Evolutionary conservation across 2,329 filamentous ascomycete genomes (phyloP), one percentile per base, ranked within the genome.

Genomic region (Trichoderma sp.): DNA sequence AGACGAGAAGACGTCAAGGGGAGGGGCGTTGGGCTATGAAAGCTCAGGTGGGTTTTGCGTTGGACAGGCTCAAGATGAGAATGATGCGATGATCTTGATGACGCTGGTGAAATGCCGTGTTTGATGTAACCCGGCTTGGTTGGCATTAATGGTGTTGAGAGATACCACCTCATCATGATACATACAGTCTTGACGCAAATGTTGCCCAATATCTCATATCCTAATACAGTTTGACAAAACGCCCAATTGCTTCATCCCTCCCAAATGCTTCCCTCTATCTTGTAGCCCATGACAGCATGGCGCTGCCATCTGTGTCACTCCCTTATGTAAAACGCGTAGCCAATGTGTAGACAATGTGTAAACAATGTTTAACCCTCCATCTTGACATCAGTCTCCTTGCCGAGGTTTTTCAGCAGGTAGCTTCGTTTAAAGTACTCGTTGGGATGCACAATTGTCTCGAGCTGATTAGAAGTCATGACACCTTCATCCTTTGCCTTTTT

Each of bases 351-450:
- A 7, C 2, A 35, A 14, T 41, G 24, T 16, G 41, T 9, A n/a
- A 18, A n/a, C 3, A n/a, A 45, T 45, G 16, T 38, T 62, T 62
- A 76, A 18, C 65, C 86, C 76, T 88, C 88, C 89, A 92, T 91
- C 83, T 89, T 89, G 38, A 89, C 84, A 76, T 91, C 89, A 21
- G 86, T 84, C 76, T 85, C 85, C 27, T 85, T 91, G 68, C 85
- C 92, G 31, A 97, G 84, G 82, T 97, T 94, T 87, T 95, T 98
- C 77, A 99, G 86, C 79, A 97, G 81, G 83, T 95, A 98, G 83
- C 95, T 97, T 74, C 96, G 90, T 88, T 98, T 98, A 85, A 98
- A 99, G 85, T 98, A 99, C 78, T 96, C 95, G 83, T 99, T 99
- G 12, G 97, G 97, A 85, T 99, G 97, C 27, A 98, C 92, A 82